Conservation (phyloP, 805 yeast species). For the Starmerella etchellsii region DNA sequence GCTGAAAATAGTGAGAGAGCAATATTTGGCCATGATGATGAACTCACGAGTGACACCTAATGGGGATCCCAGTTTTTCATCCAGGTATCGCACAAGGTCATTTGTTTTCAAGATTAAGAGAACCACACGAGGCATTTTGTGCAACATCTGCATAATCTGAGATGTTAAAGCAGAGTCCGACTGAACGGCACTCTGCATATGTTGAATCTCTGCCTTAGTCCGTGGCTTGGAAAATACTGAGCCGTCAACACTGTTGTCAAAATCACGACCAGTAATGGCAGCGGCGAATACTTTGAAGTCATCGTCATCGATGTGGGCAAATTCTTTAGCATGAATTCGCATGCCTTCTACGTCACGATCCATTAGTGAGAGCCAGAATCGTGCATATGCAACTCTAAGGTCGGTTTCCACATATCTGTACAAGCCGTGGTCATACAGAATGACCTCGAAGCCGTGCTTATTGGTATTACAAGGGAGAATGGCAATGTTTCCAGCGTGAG, state of each 20-base stretch:
- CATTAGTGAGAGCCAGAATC: constrained; percentile 81
- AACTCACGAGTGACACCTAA: constrained; percentile 81
- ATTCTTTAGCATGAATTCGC: constrained; percentile 58
- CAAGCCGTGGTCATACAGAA: constrained; percentile 88
- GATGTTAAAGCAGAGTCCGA: constrained; percentile 47
- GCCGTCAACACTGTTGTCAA: constrained; percentile 55
- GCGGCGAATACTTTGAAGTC: constrained; percentile 80
- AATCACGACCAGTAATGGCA: constrained; percentile 90
- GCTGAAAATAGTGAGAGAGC: constrained; percentile 66
- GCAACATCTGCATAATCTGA: constrained; percentile 65
- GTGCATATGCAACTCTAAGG: constrained; percentile 72
- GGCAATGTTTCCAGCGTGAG: constrained; percentile 94
- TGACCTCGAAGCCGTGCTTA: constrained; percentile 73
- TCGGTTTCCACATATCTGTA: constrained; percentile 71
- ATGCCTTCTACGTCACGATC: constrained; percentile 55
- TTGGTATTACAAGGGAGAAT: constrained; percentile 38
- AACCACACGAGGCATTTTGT: constrained; percentile 74
- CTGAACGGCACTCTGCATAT: constrained; percentile 53
- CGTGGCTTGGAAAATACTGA: constrained; percentile 41
- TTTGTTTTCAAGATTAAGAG: constrained; percentile 81
- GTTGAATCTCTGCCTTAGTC: constrained; percentile 40
- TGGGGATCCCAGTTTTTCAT: constrained; percentile 69
- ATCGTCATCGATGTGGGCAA: constrained; percentile 66
- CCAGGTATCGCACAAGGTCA: constrained; percentile 80
- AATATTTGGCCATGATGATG: constrained; percentile 76